Conservation (phyloP, 371 early-diverging fungal genomes). For the Mortierella sp. region DNA sequence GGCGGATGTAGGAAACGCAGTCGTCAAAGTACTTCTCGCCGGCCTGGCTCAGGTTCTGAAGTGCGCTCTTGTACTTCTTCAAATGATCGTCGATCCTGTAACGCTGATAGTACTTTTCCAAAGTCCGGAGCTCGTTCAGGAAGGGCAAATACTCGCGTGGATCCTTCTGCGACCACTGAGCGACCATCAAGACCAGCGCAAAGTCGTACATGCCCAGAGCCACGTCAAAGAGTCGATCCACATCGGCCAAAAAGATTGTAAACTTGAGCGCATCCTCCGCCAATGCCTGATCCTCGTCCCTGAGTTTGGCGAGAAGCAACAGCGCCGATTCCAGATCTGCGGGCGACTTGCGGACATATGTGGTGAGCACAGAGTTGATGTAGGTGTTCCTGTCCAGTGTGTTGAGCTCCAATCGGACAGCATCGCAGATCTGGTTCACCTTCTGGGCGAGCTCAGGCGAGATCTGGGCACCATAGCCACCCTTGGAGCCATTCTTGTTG, state of each 20-base stretch:
- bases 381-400: slow-evolving; percentile 71
- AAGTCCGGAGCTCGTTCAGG: slow-evolving; percentile 82
- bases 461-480: slow-evolving; percentile 26
- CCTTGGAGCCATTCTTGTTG: slow-evolving; percentile 20
- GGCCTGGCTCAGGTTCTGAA: slow-evolving; percentile 76
- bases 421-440: slow-evolving; percentile 84
- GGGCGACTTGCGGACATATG: slow-evolving; percentile 87
- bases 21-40: slow-evolving; percentile 79
- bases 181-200: slow-evolving; percentile 91
- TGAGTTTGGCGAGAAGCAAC: slow-evolving; percentile 70
- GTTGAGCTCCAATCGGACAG: slow-evolving; percentile 76
- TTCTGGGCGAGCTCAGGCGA: slow-evolving; percentile 62
- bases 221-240: slow-evolving; percentile 88
- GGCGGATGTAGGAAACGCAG: slow-evolving; percentile 71
- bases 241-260: slow-evolving; percentile 91
- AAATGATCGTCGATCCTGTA: slow-evolving; percentile 93
- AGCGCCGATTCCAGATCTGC: slow-evolving; percentile 90
- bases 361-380: slow-evolving; percentile 88
- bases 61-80: slow-evolving; percentile 76
- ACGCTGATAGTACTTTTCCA: slow-evolving; percentile 82
- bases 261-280: slow-evolving; percentile 93
- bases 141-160: slow-evolving; percentile 96
- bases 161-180: slow-evolving; percentile 96
- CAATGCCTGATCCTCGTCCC: slow-evolving; percentile 66
- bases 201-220: slow-evolving; percentile 97